These are phyloP conservation scores for Canavalia ensiformis DNA, from an alignment of 306 rosid species.

Conservation along the genomic window DNA sequence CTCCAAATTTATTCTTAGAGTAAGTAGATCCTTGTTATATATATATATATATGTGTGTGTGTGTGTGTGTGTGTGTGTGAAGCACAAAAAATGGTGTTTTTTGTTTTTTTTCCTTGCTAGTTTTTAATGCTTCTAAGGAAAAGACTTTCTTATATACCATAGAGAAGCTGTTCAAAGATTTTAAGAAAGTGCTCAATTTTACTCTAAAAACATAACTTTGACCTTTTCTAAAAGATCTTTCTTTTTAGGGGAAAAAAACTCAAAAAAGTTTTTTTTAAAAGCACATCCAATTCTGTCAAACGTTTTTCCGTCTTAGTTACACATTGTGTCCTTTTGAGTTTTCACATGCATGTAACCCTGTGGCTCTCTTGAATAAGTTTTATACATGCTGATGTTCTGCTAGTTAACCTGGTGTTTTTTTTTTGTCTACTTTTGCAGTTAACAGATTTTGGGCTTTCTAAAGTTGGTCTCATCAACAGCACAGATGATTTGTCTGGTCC, in stretches of 20 bases:
- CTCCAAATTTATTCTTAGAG: neutral
- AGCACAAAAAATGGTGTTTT: neutral
- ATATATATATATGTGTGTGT: too few species aligned
- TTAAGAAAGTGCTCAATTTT: neutral
- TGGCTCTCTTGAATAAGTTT: slow-evolving; percentile 15
- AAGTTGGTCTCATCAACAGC: slow-evolving; percentile 99
- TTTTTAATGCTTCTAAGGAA: neutral
- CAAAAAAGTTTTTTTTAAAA: neutral
- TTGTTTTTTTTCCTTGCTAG: neutral
- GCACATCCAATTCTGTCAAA: neutral
- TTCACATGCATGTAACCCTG: slow-evolving; percentile 12
- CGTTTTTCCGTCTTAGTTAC: neutral
- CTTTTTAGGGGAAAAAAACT: neutral
- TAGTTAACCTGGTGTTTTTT: slow-evolving; percentile 30
- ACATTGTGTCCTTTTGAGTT: slow-evolving; percentile 34
- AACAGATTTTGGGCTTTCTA: slow-evolving; percentile 98
- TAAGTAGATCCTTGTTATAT: too few species aligned
- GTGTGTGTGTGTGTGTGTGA: too few species aligned
- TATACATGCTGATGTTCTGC: neutral
- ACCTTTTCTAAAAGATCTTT: neutral
- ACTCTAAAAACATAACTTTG: neutral
- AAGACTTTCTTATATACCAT: neutral
- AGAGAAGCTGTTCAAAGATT: slow-evolving; percentile 21
- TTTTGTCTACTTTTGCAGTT: slow-evolving; percentile 63
- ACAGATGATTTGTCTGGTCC: slow-evolving; percentile 98